These are phyloP conservation scores for Populus tremula DNA, from an alignment of 345 rosid genomes.

Conservation along the genomic window DNA sequence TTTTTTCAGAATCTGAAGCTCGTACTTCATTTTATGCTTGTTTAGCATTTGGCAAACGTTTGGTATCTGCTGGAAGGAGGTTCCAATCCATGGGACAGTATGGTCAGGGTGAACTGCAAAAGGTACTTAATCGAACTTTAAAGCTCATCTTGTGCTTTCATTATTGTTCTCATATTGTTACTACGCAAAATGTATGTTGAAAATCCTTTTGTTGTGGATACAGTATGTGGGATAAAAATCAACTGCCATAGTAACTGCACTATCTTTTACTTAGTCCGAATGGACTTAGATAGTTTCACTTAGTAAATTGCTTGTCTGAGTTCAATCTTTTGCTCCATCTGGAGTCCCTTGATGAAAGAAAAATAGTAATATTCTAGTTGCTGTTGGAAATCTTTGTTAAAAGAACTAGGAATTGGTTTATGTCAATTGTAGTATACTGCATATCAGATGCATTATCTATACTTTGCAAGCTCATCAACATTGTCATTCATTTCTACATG, in stretches of 20 bases:
- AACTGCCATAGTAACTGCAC: neutral
- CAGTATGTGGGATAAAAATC: neutral
- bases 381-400: neutral
- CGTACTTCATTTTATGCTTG: slow-evolving; percentile 27
- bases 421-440: neutral
- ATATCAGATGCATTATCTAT: neutral
- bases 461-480: neutral
- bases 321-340: neutral
- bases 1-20: slow-evolving; percentile 21
- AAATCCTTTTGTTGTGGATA: neutral
- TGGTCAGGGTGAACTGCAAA: slow-evolving; percentile 84
- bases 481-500: neutral
- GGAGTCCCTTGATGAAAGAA: neutral
- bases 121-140: slow-evolving; percentile 44
- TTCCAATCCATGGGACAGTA: slow-evolving; percentile 89
- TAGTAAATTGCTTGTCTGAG: neutral
- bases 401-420: neutral
- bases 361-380: neutral
- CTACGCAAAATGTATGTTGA: neutral
- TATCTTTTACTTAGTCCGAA: neutral
- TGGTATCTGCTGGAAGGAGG: slow-evolving; percentile 76
- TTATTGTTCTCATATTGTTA: neutral
- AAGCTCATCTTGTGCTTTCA: slow-evolving; percentile 21
- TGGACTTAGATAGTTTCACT: no score
- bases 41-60: slow-evolving; percentile 83